phyloP scores from a whole-genome alignment of 306 rosid species.

The Corylus avellana region DNA sequence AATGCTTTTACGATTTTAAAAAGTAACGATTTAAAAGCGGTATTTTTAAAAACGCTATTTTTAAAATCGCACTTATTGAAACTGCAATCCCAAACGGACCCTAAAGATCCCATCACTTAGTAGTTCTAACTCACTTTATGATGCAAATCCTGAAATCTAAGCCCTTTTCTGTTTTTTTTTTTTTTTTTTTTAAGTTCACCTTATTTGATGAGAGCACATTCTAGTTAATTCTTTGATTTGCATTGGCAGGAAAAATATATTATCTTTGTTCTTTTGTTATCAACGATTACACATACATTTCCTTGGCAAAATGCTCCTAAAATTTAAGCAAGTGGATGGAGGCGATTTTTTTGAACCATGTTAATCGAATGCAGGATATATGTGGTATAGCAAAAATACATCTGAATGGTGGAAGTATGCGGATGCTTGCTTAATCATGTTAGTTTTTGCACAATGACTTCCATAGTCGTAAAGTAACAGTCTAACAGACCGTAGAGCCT shows the following conservation, averaged over 20 bases:
- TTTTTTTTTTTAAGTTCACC: neutral
- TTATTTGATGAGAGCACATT: neutral
- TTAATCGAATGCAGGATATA: neutral
- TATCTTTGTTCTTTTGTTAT: neutral
- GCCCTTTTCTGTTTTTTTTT: neutral
- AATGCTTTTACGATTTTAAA: too few relatives aligned
- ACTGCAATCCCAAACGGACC: too few relatives aligned
- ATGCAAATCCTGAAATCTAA: neutral
- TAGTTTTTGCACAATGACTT: neutral
- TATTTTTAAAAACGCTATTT: too few relatives aligned
- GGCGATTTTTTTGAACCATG: neutral
- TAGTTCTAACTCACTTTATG: too few relatives aligned
- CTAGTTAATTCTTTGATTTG: neutral
- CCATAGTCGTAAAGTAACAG: too few relatives aligned
- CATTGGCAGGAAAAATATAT: neutral
- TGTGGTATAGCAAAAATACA: neutral
- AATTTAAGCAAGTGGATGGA: neutral
- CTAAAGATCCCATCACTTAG: too few relatives aligned
- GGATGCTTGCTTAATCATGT: too few relatives aligned
- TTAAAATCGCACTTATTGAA: too few relatives aligned
- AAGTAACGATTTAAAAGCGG: too few relatives aligned
- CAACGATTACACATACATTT: neutral
- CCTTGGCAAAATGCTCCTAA: neutral
- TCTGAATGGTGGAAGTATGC: neutral
- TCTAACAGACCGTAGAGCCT: neutral